Evolutionary conservation across 179 eudicot species (phyloP), one percentile per base, ranked within the genome.

Genomic region (Spergularia azorica): DNA sequence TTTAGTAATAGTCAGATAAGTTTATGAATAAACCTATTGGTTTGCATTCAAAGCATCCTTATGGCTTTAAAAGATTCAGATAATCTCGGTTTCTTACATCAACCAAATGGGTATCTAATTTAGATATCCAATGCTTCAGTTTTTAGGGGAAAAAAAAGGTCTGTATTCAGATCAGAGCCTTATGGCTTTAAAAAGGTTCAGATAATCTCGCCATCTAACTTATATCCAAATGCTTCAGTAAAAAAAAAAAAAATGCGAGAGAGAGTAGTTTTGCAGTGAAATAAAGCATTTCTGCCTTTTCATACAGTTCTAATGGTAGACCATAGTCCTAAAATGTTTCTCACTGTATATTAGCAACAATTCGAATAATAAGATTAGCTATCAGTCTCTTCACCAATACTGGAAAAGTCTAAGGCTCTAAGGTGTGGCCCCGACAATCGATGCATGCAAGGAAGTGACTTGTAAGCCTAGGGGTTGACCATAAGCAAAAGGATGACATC

Each of bases 231-330:
- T 9, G 21, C 64, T 14, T 46, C 50, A 46, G 39, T 36, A 3
- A 36, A 36, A 36, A 36, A 36, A 36, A 3, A 36, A 36, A 36
- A 3, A 3, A 36, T 2, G 36, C 0, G 36, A 32, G 36, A 32
- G 36, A 32, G 36, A 32, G 36, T 32, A 32, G 36, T 32, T 32
- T 32, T 32, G 36, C 36, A 32, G 36, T 32, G 36, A 36, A 36
- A 36, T 36, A 36, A 36, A 3, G 39, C 4, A 36, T 36, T 36
- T 36, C 4, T 36, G 39, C 39, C 39, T 36, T 36, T 36, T 36
- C 56, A 48, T 17, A 67, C 36, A 48, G 56, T 13, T 65, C 52
- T 67, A 67, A 67, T 43, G 70, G 70, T 67, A 9, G 57, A 46
- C 17, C 7, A 50, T 18, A 68, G 57, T 50, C 52, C 12, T 48